A percentile compares a stretch with the other conserved stretches of the same genome.
Evolutionary conservation across 805 yeast genomes (phyloP).

Genomic region (Cyberlindnera bimundalis): DNA sequence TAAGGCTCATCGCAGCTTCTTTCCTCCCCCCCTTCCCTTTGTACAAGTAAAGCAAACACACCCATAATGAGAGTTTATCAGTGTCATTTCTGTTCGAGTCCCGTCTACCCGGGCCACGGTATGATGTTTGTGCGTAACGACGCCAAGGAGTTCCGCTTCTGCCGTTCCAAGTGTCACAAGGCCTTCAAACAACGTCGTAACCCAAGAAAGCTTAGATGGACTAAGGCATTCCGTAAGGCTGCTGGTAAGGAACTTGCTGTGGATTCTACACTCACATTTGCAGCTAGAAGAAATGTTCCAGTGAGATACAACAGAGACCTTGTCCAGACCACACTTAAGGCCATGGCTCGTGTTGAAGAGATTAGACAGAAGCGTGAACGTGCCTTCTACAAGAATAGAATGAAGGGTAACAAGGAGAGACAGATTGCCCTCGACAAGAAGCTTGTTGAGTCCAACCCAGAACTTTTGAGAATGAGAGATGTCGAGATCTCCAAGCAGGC

Average conservation of each 20-base stretch:
- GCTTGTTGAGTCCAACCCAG: conserved; percentile 86
- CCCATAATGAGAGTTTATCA: conserved; percentile 72
- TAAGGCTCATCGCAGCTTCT: not conserved
- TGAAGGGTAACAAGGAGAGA: conserved; percentile 93
- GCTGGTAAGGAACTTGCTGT: conserved; percentile 99
- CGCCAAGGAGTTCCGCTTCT: conserved; percentile 95
- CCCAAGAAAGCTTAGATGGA: conserved; percentile 97
- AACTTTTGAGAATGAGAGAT: conserved; percentile 85
- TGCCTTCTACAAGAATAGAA: conserved; percentile 98
- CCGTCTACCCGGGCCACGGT: conserved; percentile 93
- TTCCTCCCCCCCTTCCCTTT: conserved; percentile 7
- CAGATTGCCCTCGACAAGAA: conserved; percentile 82
- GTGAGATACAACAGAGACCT: conserved; percentile 96
- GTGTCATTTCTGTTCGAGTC: conserved; percentile 97
- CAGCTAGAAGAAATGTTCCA: conserved; percentile 96
- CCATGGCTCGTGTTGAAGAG: conserved; percentile 94
- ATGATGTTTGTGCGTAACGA: conserved; percentile 97
- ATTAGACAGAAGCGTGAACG: conserved; percentile 95
- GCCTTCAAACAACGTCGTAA: conserved; percentile 97
- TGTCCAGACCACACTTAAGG: conserved; percentile 89
- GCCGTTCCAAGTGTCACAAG: conserved; percentile 97
- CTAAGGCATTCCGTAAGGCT: conserved; percentile 97
- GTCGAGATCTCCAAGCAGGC: conserved; percentile 79
- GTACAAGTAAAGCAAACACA: no score
- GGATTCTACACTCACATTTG: conserved; percentile 93